Evolutionary conservation across 2,329 filamentous ascomycete genomes (phyloP), one percentile per base, ranked within the genome.

Genomic region (Fusarium sp.): DNA sequence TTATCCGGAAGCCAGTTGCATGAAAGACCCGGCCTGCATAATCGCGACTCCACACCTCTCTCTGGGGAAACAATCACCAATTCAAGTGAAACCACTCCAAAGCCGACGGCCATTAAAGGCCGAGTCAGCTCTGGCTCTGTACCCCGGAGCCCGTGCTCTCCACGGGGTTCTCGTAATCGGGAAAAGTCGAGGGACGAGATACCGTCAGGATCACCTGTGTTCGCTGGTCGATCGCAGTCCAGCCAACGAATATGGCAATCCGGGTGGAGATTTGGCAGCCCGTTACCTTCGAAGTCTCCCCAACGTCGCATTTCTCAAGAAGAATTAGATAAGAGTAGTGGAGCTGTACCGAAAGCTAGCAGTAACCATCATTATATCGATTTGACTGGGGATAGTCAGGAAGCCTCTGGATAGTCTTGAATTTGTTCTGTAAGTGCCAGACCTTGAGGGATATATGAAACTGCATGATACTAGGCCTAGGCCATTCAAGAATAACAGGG

Each of bases 141-240:
- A 15, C 13, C 24, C 3, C 5, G 7, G 2, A 3, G 4, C 1
- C 4, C 52, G n/a, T 5, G 14, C 1, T 39, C 22, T 0, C 17
- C 15, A 6, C 19, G 3, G 14, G 4, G 6, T 14, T 13, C 8
- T 11, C 10, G 6, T 2, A 15, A 11, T 3, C 8, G 14, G 15
- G 28, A 5, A 1, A 9, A 4, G 10, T 3, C 5, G 5, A 17
- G 5, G n/a, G 5, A 3, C 7, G n/a, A 22, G 11, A 1, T 3
- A 5, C 2, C 17, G 1, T 19, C 36, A n/a, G 33, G 6, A 1
- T 3, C 33, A 5, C 33, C 24, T 0, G 33, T 39, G 1, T 31
- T 50, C 8, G 43, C 33, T 14, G 43, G 52, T 5, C n/a, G 24
- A 22, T 28, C 19, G 2, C 1, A 22, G 6, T 10, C 43, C 13